These are phyloP conservation scores for Cystoisospora suis DNA, from an alignment of 169 alveolate species.

Conservation along the genomic window DNA sequence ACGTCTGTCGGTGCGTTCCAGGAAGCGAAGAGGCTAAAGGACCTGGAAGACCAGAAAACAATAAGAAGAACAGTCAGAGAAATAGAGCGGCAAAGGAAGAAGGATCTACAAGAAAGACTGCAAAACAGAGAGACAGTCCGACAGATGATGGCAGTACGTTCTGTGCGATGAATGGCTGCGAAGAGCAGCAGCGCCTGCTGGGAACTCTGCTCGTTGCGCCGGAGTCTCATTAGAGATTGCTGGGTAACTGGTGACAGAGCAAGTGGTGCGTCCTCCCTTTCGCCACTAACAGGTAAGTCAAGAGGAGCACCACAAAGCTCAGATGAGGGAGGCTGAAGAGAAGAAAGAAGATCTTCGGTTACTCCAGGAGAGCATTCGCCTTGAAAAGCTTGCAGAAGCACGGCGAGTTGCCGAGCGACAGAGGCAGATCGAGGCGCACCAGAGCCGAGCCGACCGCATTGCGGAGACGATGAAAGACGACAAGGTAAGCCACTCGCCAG, in stretches of 20 bases:
- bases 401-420: slow-evolving; percentile 19
- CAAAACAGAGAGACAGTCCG: slow-evolving; percentile 7
- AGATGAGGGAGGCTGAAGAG: background rate
- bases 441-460: slow-evolving; percentile 42
- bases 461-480: background rate
- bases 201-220: too few relatives aligned
- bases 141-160: background rate
- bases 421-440: slow-evolving; percentile 11
- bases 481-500: background rate
- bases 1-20: too few relatives aligned
- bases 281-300: background rate
- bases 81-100: background rate
- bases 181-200: too few relatives aligned
- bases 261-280: too few relatives aligned
- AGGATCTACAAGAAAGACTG: background rate
- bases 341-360: slow-evolving; percentile 9
- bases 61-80: background rate
- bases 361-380: background rate
- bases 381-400: background rate
- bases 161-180: too few relatives aligned
- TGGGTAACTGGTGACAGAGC: too few relatives aligned
- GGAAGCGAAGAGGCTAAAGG: slow-evolving; percentile 21
- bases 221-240: too few relatives aligned
- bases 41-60: background rate
- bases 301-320: slow-evolving; percentile 13